Evolutionary conservation across 192 early-diverging fungal species (phyloP), one percentile per base, ranked within the genome.

Genomic region (Entomortierella beljakovae): DNA sequence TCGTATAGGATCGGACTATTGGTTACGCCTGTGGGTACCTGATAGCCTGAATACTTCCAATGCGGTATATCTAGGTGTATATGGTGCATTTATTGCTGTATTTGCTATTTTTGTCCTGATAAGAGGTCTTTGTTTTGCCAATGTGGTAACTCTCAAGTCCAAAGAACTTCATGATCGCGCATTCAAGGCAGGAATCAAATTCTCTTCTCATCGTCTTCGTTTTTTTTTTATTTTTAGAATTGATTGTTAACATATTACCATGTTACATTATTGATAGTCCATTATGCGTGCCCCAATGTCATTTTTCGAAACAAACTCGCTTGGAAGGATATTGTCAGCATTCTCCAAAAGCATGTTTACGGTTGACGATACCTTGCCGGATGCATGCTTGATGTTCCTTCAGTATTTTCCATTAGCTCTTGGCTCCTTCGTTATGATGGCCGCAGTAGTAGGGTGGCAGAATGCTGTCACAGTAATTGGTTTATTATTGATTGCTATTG

Each of bases 291-390:
- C 87, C 3, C 87, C 87, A 20, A 84, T 85, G 82, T 64, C 64
- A 20, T 88, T 82, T 62, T 88, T 88, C 64, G 70, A 73, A 46
- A 65, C 62, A 6, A 73, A 61, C 1, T 65, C 70, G 11, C 37
- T 73, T 31, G 93, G 93, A 31, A 88, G 94, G 32, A 93, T 96
- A 51, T 83, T 95, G 42, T 96, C 94, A 72, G 83, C 95, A 16
- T 95, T 94, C 70, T 87, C 92, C 28, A 90, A 92, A 42, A 92
- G 95, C 79, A 91, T 96, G 80, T 89, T 89, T 60, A 87, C 90
- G 3, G 73, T 96, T 22, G 94, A 96, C 57, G 85, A 87, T 10
- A 43, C 40, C 1, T 68, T 89, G 1, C 85, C 87, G 35, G 83
- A 73, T 64, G 55, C 86, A 16, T 70, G 69, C 25, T 54, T 90